Evolutionary conservation across 2,329 filamentous ascomycete species (phyloP).

Genomic region (Cordyceps javanica): DNA sequence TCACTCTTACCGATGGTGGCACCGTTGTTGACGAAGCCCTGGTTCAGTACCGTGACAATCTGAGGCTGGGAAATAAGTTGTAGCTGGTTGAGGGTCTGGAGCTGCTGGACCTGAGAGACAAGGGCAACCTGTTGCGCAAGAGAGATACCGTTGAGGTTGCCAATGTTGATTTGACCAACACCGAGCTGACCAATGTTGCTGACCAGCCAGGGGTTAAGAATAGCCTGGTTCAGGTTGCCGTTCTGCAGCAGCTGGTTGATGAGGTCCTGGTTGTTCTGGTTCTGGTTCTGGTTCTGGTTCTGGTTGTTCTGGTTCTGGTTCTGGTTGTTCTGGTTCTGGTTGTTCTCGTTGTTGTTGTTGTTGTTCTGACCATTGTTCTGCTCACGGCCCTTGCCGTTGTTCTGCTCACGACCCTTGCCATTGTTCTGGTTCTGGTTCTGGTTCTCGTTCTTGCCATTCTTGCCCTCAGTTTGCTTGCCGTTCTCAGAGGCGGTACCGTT

Average conservation of each 20-base stretch:
- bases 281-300: constrained; percentile 12
- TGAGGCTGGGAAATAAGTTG: constrained; percentile 20
- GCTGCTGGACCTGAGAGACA: constrained; percentile 22
- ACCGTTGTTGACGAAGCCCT: constrained; percentile 17
- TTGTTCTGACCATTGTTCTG: constrained; percentile 10
- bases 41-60: constrained; percentile 19
- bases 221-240: constrained; percentile 14
- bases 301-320: constrained; percentile 14
- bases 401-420: background rate
- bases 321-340: constrained; percentile 7
- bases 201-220: constrained; percentile 18
- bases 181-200: constrained; percentile 24
- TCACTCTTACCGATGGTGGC: constrained; percentile 18
- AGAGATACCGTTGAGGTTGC: constrained; percentile 22
- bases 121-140: constrained; percentile 22
- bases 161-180: constrained; percentile 21
- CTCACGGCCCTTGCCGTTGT: constrained; percentile 1
- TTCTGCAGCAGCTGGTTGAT: constrained; percentile 14
- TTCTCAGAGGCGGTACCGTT: constrained; percentile 2
- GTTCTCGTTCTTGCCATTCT: background rate
- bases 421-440: background rate
- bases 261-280: constrained; percentile 19
- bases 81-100: constrained; percentile 21
- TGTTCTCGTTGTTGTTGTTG: constrained; percentile 2
- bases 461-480: background rate